Evolutionary conservation across 1,284 basidiomycete species (phyloP), one percentile per base, ranked within the genome.

Genomic region (Sphaerobolus stellatus): DNA sequence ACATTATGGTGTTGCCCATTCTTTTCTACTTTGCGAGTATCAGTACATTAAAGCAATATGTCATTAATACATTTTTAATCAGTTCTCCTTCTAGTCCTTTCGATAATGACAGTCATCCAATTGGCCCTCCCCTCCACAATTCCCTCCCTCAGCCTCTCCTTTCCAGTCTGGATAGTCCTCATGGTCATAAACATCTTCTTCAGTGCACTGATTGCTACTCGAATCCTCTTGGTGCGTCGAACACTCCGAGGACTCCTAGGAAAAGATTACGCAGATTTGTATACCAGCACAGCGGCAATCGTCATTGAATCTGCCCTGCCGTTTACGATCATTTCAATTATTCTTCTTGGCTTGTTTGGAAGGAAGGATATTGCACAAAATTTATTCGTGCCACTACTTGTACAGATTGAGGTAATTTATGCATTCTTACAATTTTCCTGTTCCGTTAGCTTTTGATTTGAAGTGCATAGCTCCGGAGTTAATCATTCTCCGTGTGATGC

Each of bases 261-360:
- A 1, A 40, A 46, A 5, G 54, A 59, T 18, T 55, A 58, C 41
- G 60, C 58, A 11, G 56, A 59, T 13, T 50, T 53, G 31, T 68
- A 69, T 45, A 63, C 62, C 2, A 58, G 66, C 20, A 58, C 64
- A 22, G 53, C 60, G 2, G 64, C 65, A 7, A 64, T 68, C 22
- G 56, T 71, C 16, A 54, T 68, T 27, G 69, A 69, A 53, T 64
- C 66, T 5, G 66, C 68, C 0, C 25, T 66, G 2, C 65, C 66
- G 2, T 65, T 64, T 51, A 65, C 63, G 2, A 36, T 66, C n/a
- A 56, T 65, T 22, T 59, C 60, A 2, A 56, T 67, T 13, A 54
- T 68, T 1, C 60, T 68, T 9, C 57, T 68, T 5, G 62, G 59
- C 9, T 52, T 64, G 18, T 67, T 63, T 43, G 62, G 62, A 2